Conservation (phyloP, 768 basidiomycete species). For the Coprinopsis sp. region DNA sequence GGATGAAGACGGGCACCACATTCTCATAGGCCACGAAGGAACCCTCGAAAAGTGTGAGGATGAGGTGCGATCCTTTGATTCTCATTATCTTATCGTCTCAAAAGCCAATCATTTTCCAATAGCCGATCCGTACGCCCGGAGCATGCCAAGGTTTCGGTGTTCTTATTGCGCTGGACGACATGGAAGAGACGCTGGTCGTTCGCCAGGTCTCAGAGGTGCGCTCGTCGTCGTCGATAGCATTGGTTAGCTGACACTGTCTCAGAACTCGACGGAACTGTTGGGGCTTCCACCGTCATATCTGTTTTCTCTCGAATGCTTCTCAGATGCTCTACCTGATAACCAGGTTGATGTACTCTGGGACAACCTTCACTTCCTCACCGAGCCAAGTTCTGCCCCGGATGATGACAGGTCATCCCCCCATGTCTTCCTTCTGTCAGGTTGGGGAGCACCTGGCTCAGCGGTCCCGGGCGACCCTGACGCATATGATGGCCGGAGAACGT, state of each 20-base stretch:
- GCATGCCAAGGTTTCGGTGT: conserved; percentile 84
- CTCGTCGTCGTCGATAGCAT: conserved; percentile 8
- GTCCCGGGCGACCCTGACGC: conserved; percentile 17
- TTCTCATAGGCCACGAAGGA: conserved; percentile 68
- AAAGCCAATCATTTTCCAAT: background rate
- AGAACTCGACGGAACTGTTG: conserved; percentile 75
- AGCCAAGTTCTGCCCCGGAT: conserved; percentile 38
- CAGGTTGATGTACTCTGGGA: conserved; percentile 70
- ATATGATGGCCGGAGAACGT: conserved; percentile 37
- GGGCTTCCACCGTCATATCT: conserved; percentile 68
- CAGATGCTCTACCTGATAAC: conserved; percentile 58
- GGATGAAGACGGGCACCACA: conserved; percentile 64
- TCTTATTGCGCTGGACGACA: conserved; percentile 63
- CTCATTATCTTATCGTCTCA: too few species aligned
- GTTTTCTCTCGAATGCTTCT: conserved; percentile 69
- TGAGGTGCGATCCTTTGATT: conserved; percentile 50
- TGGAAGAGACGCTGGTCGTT: conserved; percentile 53
- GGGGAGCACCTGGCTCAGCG: conserved; percentile 59
- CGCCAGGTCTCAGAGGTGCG: conserved; percentile 76
- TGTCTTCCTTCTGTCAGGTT: conserved; percentile 67
- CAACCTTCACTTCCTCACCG: conserved; percentile 63
- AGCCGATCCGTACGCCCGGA: conserved; percentile 81
- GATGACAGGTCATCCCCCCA: conserved; percentile 46
- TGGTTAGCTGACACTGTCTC: background rate
- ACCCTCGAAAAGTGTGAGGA: conserved; percentile 66